Percentiles rank a stretch among this genome's conserved stretches.
Conservation (phyloP, 2,329 filamentous ascomycete genomes). For the Fusarium agapanthi region DNA sequence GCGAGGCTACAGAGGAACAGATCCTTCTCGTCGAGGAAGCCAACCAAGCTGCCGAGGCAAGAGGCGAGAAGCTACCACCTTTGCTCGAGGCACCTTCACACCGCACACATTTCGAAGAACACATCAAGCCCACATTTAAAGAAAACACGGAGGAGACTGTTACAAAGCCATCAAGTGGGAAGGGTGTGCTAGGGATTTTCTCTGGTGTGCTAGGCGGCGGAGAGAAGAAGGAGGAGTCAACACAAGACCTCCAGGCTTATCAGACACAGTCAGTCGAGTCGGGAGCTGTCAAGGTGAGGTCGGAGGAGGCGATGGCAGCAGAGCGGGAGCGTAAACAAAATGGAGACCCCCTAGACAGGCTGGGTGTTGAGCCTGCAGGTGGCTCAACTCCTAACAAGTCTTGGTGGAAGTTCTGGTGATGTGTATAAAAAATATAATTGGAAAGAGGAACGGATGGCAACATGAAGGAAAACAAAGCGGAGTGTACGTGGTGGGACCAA, state of each 20-base stretch:
- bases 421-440: constrained; percentile 30
- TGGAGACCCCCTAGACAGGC: constrained; percentile 61
- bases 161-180: constrained; percentile 42
- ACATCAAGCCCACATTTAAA: constrained; percentile 45
- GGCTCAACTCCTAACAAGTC: constrained; percentile 55
- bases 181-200: constrained; percentile 49
- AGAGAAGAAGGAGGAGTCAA: constrained; percentile 32
- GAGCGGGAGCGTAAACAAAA: constrained; percentile 59
- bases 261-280: constrained; percentile 19
- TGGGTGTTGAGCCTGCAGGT: constrained; percentile 51
- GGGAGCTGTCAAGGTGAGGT: constrained; percentile 48
- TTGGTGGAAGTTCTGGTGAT: constrained; percentile 59
- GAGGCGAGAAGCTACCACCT: constrained; percentile 59
- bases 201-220: constrained; percentile 43
- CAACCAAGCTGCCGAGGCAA: constrained; percentile 56
- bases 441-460: constrained; percentile 10
- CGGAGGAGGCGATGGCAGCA: constrained; percentile 54
- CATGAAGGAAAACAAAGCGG: constrained; percentile 18
- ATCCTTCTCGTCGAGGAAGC: constrained; percentile 65
- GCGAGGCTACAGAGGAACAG: constrained; percentile 65
- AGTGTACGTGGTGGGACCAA: constrained; percentile 31
- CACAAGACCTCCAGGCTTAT: constrained; percentile 23
- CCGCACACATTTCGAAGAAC: constrained; percentile 49
- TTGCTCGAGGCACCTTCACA: constrained; percentile 58
- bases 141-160: constrained; percentile 26